A percentile compares a stretch with the other conserved stretches of the same genome.
Conservation (phyloP, 345 rosid species). For the Eucalyptus tenuipes region DNA sequence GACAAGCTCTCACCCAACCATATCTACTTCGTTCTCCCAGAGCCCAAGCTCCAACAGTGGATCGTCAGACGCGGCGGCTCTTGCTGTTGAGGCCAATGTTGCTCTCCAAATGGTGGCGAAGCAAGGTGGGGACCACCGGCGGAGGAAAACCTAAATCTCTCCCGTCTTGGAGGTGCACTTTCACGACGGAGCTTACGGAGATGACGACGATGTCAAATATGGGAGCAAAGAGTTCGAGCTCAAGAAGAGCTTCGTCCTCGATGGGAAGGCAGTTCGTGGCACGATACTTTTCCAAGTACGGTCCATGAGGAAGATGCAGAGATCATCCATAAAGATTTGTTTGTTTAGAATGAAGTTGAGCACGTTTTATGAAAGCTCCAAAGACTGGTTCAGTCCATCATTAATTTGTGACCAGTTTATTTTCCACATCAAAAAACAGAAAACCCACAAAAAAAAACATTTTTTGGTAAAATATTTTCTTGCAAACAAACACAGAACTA, state of each 20-base stretch:
- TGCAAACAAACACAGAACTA: neutral
- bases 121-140: neutral
- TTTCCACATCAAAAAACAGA: no score
- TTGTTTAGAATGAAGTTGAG: slow-evolving; percentile 50
- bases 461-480: neutral
- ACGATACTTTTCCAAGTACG: slow-evolving; percentile 25
- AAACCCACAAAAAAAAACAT: no score
- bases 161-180: neutral
- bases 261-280: neutral
- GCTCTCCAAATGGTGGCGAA: slow-evolving; percentile 12
- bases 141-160: no score
- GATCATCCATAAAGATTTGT: slow-evolving; percentile 44
- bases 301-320: slow-evolving; percentile 38
- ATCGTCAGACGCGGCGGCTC: slow-evolving; percentile 12
- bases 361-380: slow-evolving; percentile 57
- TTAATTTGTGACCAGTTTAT: no score
- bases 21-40: slow-evolving; percentile 26
- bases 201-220: neutral
- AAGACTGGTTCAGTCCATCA: neutral
- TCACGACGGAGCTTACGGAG: no score
- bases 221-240: neutral
- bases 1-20: neutral
- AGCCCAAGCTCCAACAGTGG: slow-evolving; percentile 41
- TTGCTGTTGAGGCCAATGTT: slow-evolving; percentile 72
- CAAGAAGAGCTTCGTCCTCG: neutral